Base-by-base conservation (phyloP, 2,329 filamentous ascomycete genomes). In the Ceratocystis diversiconidia region DNA sequence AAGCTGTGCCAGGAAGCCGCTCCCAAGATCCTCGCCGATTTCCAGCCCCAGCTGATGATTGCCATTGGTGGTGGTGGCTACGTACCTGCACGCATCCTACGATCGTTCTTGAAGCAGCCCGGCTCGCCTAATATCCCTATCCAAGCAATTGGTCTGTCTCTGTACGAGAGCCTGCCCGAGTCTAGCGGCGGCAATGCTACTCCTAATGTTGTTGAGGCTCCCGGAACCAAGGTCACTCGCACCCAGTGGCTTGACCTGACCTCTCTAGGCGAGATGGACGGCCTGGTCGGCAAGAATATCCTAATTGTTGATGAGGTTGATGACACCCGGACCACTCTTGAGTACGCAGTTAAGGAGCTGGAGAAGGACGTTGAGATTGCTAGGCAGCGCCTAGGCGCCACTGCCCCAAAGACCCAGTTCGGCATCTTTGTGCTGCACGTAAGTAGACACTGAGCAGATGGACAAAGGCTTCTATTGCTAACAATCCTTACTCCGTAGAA, bases 1-100 rank as follows among this genome's bases (percentile, higher is more conserved):
- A 95, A 96, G 78, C 85, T 97, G 74, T 99, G 94, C 81, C 89
- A 96, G 78, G 82, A 87, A 74, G 85, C 90, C 19, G 94, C 92
- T 48, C 82, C 85, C 69, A 80, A 81, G 71, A 95, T 97, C 75
- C 85, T 99, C 72, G 79, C 86, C 74, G 85, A 89, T 17, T 91
- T 96, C 81, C 83, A 90, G 74, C 94, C 94, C 48, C 90, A 96
- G 76, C 88, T 99, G 71, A 96, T 99, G 83, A 95, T 99, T 76
- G 94, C 94, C 74, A 97, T 97, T 75, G 94, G 94, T 72, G 94
- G 94, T 70, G 94, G 94, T 72, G 94, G 94, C 72, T 99, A 96
- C 77, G 91, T 99, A 50, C 94, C 94, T 68, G 94, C 94, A 59
- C 89, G 94, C 72, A 99, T 99, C 76, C 84, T 99, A 69, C 90